Conservation (phyloP, 1,284 basidiomycete species). For the Rhodotorula glutinis region DNA sequence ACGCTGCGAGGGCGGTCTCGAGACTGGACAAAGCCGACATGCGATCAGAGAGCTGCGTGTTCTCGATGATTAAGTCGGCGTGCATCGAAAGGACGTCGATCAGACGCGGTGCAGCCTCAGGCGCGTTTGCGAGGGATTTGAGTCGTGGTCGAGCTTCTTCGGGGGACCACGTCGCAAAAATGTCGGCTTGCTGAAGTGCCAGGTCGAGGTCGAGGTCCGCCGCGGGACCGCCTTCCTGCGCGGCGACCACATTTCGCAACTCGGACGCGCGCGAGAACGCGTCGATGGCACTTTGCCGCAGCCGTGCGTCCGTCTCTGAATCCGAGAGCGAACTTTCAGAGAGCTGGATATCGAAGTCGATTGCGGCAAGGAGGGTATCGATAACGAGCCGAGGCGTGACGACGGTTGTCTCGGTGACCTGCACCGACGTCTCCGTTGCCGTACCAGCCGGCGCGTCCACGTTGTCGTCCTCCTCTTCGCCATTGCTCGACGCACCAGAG, state of each 20-base stretch:
- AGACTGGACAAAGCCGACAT: background rate
- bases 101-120: background rate
- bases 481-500: background rate
- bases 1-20: conserved; percentile 5
- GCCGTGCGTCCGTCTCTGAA: background rate
- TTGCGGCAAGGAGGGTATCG: conserved; percentile 34
- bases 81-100: conserved; percentile 21
- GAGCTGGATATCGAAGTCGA: conserved; percentile 26
- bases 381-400: conserved; percentile 33
- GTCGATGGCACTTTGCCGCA: conserved; percentile 9
- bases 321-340: background rate
- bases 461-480: background rate
- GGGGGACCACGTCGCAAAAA: conserved; percentile 6
- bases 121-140: background rate
- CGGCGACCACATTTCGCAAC: conserved; percentile 6
- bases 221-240: background rate
- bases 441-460: background rate
- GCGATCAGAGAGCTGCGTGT: conserved; percentile 2
- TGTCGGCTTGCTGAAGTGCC: conserved; percentile 3
- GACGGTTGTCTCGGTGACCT: conserved; percentile 19
- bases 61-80: conserved; percentile 31
- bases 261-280: conserved; percentile 18
- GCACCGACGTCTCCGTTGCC: background rate
- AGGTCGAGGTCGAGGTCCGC: conserved; percentile 24
- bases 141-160: conserved; percentile 8